phyloP scores from a whole-genome alignment of 805 yeast genomes.

The Metschnikowia drakensbergensis region DNA sequence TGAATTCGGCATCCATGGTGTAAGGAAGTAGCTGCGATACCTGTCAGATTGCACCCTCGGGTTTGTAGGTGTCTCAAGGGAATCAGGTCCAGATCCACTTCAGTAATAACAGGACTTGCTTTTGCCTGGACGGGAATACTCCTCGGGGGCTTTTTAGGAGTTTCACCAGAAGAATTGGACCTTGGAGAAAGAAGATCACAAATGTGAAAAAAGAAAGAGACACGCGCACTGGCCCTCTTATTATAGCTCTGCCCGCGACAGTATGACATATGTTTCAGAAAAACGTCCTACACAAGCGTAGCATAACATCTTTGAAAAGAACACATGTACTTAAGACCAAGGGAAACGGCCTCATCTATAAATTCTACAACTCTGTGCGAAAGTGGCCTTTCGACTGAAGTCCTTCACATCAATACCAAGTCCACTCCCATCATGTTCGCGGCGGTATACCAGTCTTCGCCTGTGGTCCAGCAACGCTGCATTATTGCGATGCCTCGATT shows the following conservation, averaged over 20 bases:
- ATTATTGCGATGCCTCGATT: slow-evolving; percentile 46
- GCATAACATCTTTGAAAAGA: too few relatives aligned
- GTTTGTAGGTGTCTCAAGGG: neutral
- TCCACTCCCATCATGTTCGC: slow-evolving; percentile 41
- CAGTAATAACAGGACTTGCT: neutral
- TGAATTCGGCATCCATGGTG: slow-evolving; percentile 3
- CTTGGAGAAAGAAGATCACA: slow-evolving; percentile 1
- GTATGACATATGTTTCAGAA: neutral
- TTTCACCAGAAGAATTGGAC: neutral
- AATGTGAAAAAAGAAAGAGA: neutral
- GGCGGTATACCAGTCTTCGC: slow-evolving; percentile 50
- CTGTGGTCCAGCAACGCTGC: slow-evolving; percentile 51
- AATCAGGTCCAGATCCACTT: neutral
- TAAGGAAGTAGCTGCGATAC: neutral
- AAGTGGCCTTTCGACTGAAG: neutral
- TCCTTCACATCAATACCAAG: slow-evolving; percentile 39
- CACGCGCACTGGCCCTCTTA: slow-evolving; percentile 18
- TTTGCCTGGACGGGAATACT: neutral
- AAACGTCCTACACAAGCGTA: too few relatives aligned
- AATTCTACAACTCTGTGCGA: neutral
- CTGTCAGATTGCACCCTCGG: neutral
- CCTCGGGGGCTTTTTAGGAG: neutral
- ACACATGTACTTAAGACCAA: neutral
- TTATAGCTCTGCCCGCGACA: neutral
- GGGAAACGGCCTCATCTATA: neutral